Evolutionary conservation across 2,329 filamentous ascomycete species (phyloP).

Genomic region (Diaporthe sp.): DNA sequence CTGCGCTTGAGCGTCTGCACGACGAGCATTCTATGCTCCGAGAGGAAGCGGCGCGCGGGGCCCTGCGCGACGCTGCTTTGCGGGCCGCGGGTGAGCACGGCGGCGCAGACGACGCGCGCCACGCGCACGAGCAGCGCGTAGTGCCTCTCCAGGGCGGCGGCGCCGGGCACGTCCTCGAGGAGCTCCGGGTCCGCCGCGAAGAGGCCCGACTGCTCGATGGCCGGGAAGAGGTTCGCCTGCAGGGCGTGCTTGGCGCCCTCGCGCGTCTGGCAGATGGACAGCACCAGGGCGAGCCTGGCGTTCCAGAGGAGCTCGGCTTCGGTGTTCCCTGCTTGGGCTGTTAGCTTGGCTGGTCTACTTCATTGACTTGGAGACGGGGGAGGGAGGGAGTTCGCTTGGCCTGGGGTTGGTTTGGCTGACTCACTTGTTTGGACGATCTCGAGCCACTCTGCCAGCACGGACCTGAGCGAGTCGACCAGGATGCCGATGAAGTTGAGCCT

Average conservation of each 20-base stretch:
- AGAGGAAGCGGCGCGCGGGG: constrained; percentile 76
- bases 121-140: constrained; percentile 87
- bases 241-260: constrained; percentile 89
- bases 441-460: constrained; percentile 80
- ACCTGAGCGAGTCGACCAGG: constrained; percentile 87
- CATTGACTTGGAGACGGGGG: background rate
- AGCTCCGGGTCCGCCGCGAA: constrained; percentile 94
- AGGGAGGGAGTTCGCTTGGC: background rate
- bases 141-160: constrained; percentile 81
- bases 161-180: constrained; percentile 81
- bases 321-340: constrained; percentile 51
- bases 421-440: constrained; percentile 70
- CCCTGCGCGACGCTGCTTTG: constrained; percentile 90
- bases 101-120: constrained; percentile 84
- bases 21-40: constrained; percentile 86
- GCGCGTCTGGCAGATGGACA: constrained; percentile 87
- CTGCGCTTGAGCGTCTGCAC: constrained; percentile 92
- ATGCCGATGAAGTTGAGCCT: constrained; percentile 92
- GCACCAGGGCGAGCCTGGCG: constrained; percentile 84
- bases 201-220: constrained; percentile 84
- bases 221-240: constrained; percentile 88
- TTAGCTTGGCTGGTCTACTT: background rate
- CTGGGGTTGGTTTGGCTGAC: constrained; percentile 42
- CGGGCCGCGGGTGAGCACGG: constrained; percentile 83
- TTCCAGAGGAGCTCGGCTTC: constrained; percentile 69